Conservation (phyloP, 495 filamentous ascomycete genomes). For the Daldinia childiae region DNA sequence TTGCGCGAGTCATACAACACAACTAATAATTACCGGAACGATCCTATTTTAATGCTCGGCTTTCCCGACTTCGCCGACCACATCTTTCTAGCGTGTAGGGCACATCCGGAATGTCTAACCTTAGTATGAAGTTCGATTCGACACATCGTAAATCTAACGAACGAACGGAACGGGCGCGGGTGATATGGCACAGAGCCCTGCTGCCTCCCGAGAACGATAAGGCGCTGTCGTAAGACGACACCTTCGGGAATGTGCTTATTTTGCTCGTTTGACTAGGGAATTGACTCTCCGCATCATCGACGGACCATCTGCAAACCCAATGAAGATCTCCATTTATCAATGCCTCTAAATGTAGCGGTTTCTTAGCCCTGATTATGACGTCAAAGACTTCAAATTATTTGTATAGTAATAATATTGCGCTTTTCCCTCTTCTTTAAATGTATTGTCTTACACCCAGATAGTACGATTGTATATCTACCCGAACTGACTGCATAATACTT, state of each 20-base stretch:
- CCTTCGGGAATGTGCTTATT: conserved; percentile 36
- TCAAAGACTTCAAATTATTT: conserved; percentile 8
- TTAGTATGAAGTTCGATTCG: conserved; percentile 15
- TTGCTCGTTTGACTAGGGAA: not conserved
- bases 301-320: not conserved
- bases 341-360: not conserved
- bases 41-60: conserved; percentile 2
- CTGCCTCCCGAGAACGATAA: conserved; percentile 33
- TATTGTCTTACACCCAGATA: not conserved
- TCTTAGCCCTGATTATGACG: conserved; percentile 16
- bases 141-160: conserved; percentile 29
- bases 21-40: conserved; percentile 6
- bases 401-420: conserved; percentile 4
- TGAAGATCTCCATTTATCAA: conserved; percentile 5
- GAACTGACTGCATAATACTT: conserved; percentile 16
- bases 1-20: conserved; percentile 19
- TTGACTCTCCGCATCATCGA: conserved; percentile 14
- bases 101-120: conserved; percentile 1
- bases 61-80: conserved; percentile 13
- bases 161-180: conserved; percentile 22
- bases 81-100: conserved; percentile 1
- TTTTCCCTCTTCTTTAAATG: conserved; percentile 1
- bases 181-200: conserved; percentile 26
- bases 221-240: conserved; percentile 22
- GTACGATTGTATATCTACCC: conserved; percentile 11